Percentiles rank a stretch among this genome's conserved stretches.
Evolutionary conservation across 2,329 filamentous ascomycete species (phyloP).

Genomic region (Hortaea sp.): DNA sequence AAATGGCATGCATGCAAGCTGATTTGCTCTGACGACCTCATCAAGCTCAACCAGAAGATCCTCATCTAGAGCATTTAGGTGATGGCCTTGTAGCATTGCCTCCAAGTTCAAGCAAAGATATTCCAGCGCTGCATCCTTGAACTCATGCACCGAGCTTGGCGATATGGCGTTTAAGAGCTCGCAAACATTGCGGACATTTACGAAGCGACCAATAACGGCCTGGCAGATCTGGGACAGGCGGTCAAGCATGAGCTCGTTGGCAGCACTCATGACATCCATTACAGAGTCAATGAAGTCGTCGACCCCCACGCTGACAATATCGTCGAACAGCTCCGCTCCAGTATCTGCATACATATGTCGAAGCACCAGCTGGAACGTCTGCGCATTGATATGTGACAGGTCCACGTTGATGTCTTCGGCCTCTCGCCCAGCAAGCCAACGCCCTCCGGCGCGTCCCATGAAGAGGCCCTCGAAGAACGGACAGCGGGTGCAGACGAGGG

Average conservation of each 20-base stretch:
- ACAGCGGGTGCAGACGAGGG: slow-evolving; percentile 70
- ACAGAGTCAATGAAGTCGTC: slow-evolving; percentile 85
- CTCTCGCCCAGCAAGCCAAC: slow-evolving; percentile 53
- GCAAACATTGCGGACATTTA: slow-evolving; percentile 78
- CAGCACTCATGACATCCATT: slow-evolving; percentile 78
- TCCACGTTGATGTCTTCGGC: slow-evolving; percentile 62
- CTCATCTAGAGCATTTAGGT: slow-evolving; percentile 75
- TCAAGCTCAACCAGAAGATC: slow-evolving; percentile 77
- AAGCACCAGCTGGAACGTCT: slow-evolving; percentile 69
- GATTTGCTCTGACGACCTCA: slow-evolving; percentile 68
- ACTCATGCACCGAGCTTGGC: slow-evolving; percentile 69
- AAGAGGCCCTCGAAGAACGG: slow-evolving; percentile 91
- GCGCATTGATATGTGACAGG: slow-evolving; percentile 65
- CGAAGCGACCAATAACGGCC: slow-evolving; percentile 67
- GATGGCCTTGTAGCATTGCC: slow-evolving; percentile 76
- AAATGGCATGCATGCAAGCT: slow-evolving; percentile 66
- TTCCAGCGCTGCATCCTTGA: slow-evolving; percentile 80
- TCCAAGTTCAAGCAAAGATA: slow-evolving; percentile 90
- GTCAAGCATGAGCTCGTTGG: slow-evolving; percentile 93
- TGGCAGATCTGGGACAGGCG: slow-evolving; percentile 85
- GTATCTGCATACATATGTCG: slow-evolving; percentile 75
- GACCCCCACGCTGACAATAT: slow-evolving; percentile 57
- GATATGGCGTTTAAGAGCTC: slow-evolving; percentile 77
- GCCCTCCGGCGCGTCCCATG: slow-evolving; percentile 72
- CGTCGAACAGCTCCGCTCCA: slow-evolving; percentile 71